These are phyloP conservation scores for Arabidopsis lyrata DNA, from an alignment of 441 rosid species.

Conservation along the genomic window DNA sequence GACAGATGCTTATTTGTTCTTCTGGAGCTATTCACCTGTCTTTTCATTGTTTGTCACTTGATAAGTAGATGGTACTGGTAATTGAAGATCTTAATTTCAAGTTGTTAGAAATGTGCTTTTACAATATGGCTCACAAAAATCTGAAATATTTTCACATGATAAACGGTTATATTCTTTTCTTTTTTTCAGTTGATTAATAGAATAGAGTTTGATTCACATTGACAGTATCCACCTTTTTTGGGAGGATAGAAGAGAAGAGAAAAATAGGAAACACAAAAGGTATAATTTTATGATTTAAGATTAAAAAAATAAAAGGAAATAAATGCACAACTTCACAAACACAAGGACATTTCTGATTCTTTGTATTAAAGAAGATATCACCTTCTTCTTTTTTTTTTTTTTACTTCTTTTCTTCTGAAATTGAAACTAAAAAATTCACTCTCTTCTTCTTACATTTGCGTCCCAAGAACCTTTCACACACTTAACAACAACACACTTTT, in stretches of 20 bases:
- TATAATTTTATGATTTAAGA: slow-evolving; percentile 11
- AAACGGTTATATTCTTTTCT: background rate
- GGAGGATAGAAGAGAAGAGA: background rate
- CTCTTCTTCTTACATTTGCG: slow-evolving; percentile 29
- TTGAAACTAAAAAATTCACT: slow-evolving; percentile 21
- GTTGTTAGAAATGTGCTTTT: background rate
- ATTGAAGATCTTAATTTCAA: background rate
- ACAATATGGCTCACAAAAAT: background rate
- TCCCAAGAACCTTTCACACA: slow-evolving; percentile 34
- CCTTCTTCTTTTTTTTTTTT: background rate
- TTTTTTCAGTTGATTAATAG: slow-evolving; percentile 4
- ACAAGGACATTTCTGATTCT: slow-evolving; percentile 22
- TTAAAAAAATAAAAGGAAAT: background rate
- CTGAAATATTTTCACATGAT: background rate
- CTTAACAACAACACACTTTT: slow-evolving; percentile 28
- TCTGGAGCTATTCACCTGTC: slow-evolving; percentile 33
- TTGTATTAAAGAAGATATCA: slow-evolving; percentile 13
- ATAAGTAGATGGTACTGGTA: too few relatives aligned
- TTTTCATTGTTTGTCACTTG: background rate
- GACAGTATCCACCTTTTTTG: background rate
- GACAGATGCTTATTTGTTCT: too few relatives aligned
- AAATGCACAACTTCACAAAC: slow-evolving; percentile 27
- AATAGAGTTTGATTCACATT: slow-evolving; percentile 9
- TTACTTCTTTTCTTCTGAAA: background rate
- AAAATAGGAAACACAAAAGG: background rate